Evolutionary conservation across 2,329 filamentous ascomycete genomes (phyloP).

Genomic region (Uncinocarpus reesii): DNA sequence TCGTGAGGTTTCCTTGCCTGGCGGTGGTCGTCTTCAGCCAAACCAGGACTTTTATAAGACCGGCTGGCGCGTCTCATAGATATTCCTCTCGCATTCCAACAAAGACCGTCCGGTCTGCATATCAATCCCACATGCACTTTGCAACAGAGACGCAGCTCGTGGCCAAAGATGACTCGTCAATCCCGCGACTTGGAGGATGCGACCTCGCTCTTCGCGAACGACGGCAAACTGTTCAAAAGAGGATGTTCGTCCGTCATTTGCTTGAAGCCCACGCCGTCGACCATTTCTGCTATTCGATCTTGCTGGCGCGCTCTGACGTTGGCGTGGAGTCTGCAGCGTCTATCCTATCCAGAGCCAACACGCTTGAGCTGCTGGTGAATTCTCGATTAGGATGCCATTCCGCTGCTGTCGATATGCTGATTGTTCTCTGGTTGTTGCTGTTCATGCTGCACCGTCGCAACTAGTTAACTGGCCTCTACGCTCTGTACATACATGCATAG

Average conservation of each 20-base stretch:
- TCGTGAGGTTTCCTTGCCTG: too few relatives aligned
- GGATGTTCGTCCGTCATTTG: slow-evolving; percentile 5
- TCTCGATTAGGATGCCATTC: background rate
- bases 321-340: background rate
- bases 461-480: too few relatives aligned
- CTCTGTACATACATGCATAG: background rate
- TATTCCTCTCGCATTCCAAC: background rate
- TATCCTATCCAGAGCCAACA: slow-evolving; percentile 8
- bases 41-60: too few relatives aligned
- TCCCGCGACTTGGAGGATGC: background rate
- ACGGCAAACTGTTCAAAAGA: background rate
- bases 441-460: too few relatives aligned
- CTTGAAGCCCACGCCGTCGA: background rate
- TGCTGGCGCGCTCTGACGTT: background rate
- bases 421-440: background rate
- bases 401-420: slow-evolving; percentile 1
- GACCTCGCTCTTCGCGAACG: background rate
- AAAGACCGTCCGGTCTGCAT: slow-evolving; percentile 5
- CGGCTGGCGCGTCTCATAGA: background rate
- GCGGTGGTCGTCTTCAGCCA: too few relatives aligned
- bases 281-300: background rate
- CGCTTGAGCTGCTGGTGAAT: background rate
- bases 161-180: slow-evolving; percentile 9
- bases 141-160: slow-evolving; percentile 2
- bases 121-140: background rate